Percentiles rank a stretch among this genome's conserved stretches.
Evolutionary conservation across 2,329 filamentous ascomycete genomes (phyloP).

Genomic region (Pestalotiopsis sp.): DNA sequence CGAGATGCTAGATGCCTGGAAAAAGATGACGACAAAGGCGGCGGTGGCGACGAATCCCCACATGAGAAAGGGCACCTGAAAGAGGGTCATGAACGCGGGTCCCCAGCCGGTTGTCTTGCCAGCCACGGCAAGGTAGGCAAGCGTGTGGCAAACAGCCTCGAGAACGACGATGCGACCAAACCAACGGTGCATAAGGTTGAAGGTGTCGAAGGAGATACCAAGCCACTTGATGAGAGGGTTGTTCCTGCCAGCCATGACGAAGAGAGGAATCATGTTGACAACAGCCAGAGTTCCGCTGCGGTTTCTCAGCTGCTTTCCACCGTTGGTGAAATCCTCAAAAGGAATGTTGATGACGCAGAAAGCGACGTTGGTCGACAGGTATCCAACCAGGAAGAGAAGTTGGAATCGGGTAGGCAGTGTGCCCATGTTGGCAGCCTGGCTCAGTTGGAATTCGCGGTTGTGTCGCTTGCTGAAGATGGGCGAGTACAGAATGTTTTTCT

Average conservation of each 20-base stretch:
- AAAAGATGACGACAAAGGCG: slow-evolving; percentile 63
- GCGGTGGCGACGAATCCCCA: slow-evolving; percentile 66
- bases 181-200: slow-evolving; percentile 82
- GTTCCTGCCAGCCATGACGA: slow-evolving; percentile 75
- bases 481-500: slow-evolving; percentile 69
- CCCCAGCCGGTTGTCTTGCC: slow-evolving; percentile 51
- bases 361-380: slow-evolving; percentile 73
- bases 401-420: slow-evolving; percentile 82
- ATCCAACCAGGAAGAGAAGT: slow-evolving; percentile 67
- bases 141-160: slow-evolving; percentile 68
- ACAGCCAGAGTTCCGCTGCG: slow-evolving; percentile 71
- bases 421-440: slow-evolving; percentile 69
- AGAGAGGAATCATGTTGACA: slow-evolving; percentile 78
- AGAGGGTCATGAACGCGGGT: slow-evolving; percentile 36
- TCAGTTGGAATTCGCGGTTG: slow-evolving; percentile 73
- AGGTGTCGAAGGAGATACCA: slow-evolving; percentile 79
- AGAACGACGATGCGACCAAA: slow-evolving; percentile 75
- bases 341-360: slow-evolving; percentile 74
- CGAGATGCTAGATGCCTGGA: slow-evolving; percentile 72
- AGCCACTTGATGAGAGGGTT: slow-evolving; percentile 75
- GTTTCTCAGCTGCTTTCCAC: slow-evolving; percentile 60
- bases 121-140: slow-evolving; percentile 57
- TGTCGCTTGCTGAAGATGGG: slow-evolving; percentile 76
- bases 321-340: slow-evolving; percentile 51
- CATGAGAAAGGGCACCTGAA: slow-evolving; percentile 51